Percentiles rank a stretch among this genome's conserved stretches.
These are phyloP conservation scores for Orbilia brochopaga DNA, from an alignment of 2,329 filamentous ascomycete species.

Conservation along the genomic window DNA sequence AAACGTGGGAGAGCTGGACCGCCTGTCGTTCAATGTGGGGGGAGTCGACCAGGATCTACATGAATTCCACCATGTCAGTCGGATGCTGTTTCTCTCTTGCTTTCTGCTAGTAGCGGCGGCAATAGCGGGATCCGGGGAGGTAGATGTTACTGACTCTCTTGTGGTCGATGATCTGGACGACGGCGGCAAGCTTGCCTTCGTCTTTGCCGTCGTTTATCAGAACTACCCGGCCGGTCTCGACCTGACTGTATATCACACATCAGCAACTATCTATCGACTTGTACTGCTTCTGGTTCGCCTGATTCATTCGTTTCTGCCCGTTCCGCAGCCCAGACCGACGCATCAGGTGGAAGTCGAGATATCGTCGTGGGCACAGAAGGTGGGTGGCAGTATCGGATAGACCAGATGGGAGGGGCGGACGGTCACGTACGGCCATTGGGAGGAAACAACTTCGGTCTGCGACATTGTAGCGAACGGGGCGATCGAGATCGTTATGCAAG, in stretches of 20 bases:
- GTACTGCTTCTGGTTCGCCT: background rate
- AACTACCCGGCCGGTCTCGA: constrained; percentile 97
- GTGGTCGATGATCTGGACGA: constrained; percentile 99
- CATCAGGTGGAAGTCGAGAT: background rate
- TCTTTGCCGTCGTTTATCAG: constrained; percentile 83
- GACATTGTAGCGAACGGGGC: constrained; percentile 50
- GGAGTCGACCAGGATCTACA: constrained; percentile 75
- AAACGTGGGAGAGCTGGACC: constrained; percentile 78
- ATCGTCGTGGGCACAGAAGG: background rate
- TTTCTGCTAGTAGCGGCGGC: background rate
- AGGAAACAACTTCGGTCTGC: constrained; percentile 37
- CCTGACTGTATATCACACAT: constrained; percentile 69
- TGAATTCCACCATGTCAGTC: background rate
- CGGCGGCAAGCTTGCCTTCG: constrained; percentile 84
- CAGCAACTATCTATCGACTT: constrained; percentile 14
- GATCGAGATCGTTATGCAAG: constrained; percentile 51
- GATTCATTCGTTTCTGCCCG: background rate
- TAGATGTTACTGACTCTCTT: constrained; percentile 83
- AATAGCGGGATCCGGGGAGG: constrained; percentile 14
- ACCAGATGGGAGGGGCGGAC: constrained; percentile 15
- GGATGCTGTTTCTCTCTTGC: background rate
- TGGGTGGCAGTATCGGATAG: background rate
- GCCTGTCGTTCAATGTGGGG: constrained; percentile 88
- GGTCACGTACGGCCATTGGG: constrained; percentile 49
- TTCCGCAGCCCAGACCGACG: background rate